Evolutionary conservation across 75 land plant genomes (phyloP), one percentile per base, ranked within the genome.

Genomic region (Azolla pinnata): DNA sequence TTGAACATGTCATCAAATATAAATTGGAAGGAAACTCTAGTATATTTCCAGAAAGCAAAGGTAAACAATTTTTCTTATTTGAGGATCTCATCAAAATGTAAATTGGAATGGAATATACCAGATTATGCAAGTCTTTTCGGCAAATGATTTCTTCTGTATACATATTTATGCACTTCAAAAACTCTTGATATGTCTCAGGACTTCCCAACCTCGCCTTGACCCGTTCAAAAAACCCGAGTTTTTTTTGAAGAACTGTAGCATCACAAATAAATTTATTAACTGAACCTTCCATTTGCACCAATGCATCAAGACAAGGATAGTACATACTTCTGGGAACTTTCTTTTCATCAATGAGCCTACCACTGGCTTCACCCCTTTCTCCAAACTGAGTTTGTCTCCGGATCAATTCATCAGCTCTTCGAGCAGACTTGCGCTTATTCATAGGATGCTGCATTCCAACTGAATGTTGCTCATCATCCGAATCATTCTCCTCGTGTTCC

Each of bases 81-180:
- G n/a, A n/a, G n/a, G n/a, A n/a, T n/a, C n/a, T n/a, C n/a, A n/a
- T n/a, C n/a, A n/a, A n/a, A n/a, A n/a, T n/a, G n/a, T n/a, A n/a
- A n/a, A n/a, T n/a, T n/a, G n/a, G n/a, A n/a, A n/a, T 38, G 12
- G 14, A 14, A 16, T 57, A 29, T 70, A 87, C 97, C 84, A 93
- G 62, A 48, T 59, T 74, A 59, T 85, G 88, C 62, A 93, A 55
- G 58, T 93, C 86, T 29, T 56, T 49, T 30, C 96, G 74, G 25
- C 61, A 70, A 33, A 93, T 86, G 30, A 93, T 93, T 57, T 86
- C 87, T 34, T 82, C 74, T 69, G 78, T 86, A 75, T 76, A 93
- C 24, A 93, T 75, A 53, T 93, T 70, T 56, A 93, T 77, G 54
- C 90, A 85, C 69, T 89, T 93, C 54, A 93, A 69, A 53, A 89